Conservation (phyloP, 345 rosid species). For the Xanthoceras sorbifolium region DNA sequence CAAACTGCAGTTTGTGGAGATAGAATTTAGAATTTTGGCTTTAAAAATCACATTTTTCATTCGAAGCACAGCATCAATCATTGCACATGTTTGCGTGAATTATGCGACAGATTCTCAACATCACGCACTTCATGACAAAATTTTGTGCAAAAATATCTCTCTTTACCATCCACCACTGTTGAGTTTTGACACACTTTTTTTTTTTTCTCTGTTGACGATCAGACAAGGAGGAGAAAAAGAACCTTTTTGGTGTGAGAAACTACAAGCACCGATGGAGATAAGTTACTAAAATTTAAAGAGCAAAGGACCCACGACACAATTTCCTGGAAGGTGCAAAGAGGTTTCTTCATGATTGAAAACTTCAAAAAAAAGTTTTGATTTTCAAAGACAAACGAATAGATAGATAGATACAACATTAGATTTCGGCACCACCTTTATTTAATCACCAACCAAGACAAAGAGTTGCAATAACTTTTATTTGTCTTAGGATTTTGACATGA, state of each 20-base stretch:
- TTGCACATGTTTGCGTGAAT: background rate
- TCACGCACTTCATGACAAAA: background rate
- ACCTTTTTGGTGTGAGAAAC: background rate
- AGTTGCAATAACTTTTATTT: background rate
- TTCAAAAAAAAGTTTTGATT: too few species aligned
- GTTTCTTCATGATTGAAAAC: background rate
- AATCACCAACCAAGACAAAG: background rate
- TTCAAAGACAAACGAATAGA: background rate
- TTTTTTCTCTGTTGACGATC: background rate
- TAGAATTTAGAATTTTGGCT: too few species aligned
- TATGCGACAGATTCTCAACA: background rate
- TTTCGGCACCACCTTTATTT: background rate
- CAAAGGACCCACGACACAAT: conserved; percentile 25
- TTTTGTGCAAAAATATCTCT: background rate
- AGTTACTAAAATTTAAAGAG: background rate
- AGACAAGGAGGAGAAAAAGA: background rate
- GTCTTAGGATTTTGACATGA: background rate
- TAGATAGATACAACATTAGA: background rate
- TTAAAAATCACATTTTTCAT: background rate
- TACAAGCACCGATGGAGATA: background rate
- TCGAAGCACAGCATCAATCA: background rate
- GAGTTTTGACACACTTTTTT: too few species aligned
- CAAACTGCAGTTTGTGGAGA: background rate
- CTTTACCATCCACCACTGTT: background rate
- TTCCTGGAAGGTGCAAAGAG: conserved; percentile 34